Percentiles rank a stretch among this genome's conserved stretches.
phyloP scores from a whole-genome alignment of 2,329 filamentous ascomycete species.

The Raffaelea ambrosiae region DNA sequence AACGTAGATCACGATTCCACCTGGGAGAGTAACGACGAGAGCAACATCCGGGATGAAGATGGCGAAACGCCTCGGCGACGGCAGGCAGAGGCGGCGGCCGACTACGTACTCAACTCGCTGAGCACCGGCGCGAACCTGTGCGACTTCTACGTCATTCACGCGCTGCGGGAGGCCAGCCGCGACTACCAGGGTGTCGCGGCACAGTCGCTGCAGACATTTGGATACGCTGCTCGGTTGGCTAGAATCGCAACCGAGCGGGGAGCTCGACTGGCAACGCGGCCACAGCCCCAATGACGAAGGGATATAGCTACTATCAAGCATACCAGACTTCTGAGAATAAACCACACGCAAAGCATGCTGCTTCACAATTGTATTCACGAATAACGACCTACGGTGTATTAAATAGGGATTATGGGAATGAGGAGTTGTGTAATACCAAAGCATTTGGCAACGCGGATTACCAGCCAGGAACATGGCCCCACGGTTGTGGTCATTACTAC shows the following conservation, averaged over 20 bases:
- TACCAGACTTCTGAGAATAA: constrained; percentile 35
- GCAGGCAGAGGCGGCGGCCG: constrained; percentile 19
- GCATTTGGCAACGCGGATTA: too few relatives aligned
- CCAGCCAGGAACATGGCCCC: too few relatives aligned
- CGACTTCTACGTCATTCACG: constrained; percentile 44
- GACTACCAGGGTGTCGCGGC: constrained; percentile 39
- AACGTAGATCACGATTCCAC: constrained; percentile 16
- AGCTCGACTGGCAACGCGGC: not conserved
- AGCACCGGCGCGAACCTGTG: constrained; percentile 46
- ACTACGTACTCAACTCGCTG: constrained; percentile 38
- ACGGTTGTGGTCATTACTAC: too few relatives aligned
- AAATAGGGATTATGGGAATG: too few relatives aligned
- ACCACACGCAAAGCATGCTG: too few relatives aligned
- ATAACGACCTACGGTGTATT: too few relatives aligned
- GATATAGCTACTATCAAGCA: constrained; percentile 9
- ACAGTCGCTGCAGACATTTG: constrained; percentile 43
- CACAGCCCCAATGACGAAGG: too few relatives aligned
- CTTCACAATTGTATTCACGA: too few relatives aligned
- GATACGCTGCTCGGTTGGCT: constrained; percentile 46
- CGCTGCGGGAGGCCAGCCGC: constrained; percentile 37
- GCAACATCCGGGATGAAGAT: constrained; percentile 2
- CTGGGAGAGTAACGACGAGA: constrained; percentile 11
- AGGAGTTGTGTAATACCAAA: too few relatives aligned
- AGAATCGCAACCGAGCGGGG: constrained; percentile 14
- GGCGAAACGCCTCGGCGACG: constrained; percentile 17